Percentiles rank a stretch among this genome's conserved stretches.
phyloP scores from a whole-genome alignment of 331 rosid genomes.

The Acacia pycnantha region DNA sequence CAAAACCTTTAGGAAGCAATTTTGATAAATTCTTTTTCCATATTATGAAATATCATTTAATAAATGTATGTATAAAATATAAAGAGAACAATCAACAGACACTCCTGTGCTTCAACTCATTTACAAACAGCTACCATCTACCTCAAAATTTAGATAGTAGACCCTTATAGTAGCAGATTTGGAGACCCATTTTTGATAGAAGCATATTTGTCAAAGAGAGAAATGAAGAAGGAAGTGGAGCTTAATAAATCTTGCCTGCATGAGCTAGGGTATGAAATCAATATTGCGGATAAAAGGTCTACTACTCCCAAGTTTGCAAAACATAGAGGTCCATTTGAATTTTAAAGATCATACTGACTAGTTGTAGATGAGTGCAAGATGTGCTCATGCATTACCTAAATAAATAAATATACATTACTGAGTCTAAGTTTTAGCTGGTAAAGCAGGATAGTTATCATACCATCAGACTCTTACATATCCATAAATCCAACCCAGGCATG shows the following conservation, averaged over 20 bases:
- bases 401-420: neutral
- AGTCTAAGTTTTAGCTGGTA: neutral
- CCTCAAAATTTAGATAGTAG: neutral
- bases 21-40: neutral
- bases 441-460: neutral
- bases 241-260: neutral
- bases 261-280: neutral
- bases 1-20: neutral
- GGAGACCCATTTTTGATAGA: neutral
- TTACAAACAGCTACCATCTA: neutral
- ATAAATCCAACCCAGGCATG: neutral
- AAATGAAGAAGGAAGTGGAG: neutral
- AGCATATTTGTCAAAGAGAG: neutral
- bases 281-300: neutral
- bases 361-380: neutral
- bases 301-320: neutral
- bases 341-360: neutral
- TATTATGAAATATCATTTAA: neutral
- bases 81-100: neutral
- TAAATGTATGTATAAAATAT: neutral
- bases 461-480: neutral
- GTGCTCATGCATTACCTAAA: neutral
- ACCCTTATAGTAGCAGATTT: neutral
- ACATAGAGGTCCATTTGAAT: neutral
- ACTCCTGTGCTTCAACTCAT: neutral